phyloP scores from a whole-genome alignment of 257 asterid species.

The Penstemon eatonii region DNA sequence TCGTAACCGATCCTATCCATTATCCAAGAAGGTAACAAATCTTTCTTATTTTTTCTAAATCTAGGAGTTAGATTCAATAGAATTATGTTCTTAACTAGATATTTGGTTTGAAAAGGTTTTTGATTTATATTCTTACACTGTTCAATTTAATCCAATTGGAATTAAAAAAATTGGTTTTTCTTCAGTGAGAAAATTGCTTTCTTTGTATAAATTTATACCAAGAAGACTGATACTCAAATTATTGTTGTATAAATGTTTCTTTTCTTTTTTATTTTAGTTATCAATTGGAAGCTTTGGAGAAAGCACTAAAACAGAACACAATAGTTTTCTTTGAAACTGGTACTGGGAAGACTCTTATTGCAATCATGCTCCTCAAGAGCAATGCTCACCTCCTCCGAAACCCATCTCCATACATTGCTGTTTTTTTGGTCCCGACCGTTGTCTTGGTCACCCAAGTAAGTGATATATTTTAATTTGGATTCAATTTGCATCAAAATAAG shows the following conservation, averaged over 20 bases:
- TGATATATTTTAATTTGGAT: constrained; percentile 10
- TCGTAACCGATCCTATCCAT: neutral
- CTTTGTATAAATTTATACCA: neutral
- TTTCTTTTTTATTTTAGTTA: constrained; percentile 46
- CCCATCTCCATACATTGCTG: constrained; percentile 61
- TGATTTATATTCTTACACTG: no score
- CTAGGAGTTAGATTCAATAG: neutral
- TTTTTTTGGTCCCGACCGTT: constrained; percentile 82
- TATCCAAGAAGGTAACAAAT: neutral
- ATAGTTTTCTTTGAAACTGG: constrained; percentile 82
- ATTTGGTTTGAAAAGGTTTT: no score
- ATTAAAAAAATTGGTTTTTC: neutral
- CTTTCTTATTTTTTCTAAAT: neutral
- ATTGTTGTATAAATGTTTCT: neutral
- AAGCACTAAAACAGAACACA: constrained; percentile 62
- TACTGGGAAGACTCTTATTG: constrained; percentile 76
- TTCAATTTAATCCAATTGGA: neutral
- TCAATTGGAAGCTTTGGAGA: constrained; percentile 80
- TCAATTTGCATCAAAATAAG: neutral
- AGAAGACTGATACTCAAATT: neutral
- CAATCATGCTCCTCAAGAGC: constrained; percentile 79
- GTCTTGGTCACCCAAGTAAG: constrained; percentile 75
- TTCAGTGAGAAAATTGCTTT: constrained; percentile 8
- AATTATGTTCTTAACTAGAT: no score
- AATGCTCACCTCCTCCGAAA: constrained; percentile 55